phyloP scores from a whole-genome alignment of 345 rosid species.

The Salix udensis region DNA sequence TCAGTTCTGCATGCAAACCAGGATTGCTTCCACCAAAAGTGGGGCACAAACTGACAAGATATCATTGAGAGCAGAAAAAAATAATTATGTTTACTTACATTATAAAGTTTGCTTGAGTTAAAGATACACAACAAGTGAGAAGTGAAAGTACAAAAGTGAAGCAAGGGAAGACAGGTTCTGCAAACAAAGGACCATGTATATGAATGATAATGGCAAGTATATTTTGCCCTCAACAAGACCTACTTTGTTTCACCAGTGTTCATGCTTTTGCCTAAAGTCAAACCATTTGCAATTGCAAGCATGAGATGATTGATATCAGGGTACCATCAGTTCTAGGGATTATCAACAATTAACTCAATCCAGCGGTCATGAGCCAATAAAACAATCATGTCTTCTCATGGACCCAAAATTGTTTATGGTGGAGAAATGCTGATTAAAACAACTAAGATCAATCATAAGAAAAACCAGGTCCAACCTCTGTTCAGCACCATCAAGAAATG shows the following conservation, averaged over 20 bases:
- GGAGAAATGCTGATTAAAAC: background rate
- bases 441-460: background rate
- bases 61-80: background rate
- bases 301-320: background rate
- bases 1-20: constrained; percentile 67
- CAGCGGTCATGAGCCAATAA: background rate
- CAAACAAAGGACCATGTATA: background rate
- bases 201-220: background rate
- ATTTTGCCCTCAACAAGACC: background rate
- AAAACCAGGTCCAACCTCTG: background rate
- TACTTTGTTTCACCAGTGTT: background rate
- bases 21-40: constrained; percentile 93
- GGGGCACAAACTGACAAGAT: constrained; percentile 56
- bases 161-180: background rate
- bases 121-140: background rate
- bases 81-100: background rate
- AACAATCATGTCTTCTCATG: background rate
- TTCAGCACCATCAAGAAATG: background rate
- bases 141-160: background rate
- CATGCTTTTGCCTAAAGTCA: background rate
- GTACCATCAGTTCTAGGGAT: background rate
- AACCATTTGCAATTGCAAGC: background rate
- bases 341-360: background rate
- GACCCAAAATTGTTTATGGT: background rate
- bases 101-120: background rate